Conservation (phyloP, 1,284 basidiomycete genomes). For the Sparassis latifolia region DNA sequence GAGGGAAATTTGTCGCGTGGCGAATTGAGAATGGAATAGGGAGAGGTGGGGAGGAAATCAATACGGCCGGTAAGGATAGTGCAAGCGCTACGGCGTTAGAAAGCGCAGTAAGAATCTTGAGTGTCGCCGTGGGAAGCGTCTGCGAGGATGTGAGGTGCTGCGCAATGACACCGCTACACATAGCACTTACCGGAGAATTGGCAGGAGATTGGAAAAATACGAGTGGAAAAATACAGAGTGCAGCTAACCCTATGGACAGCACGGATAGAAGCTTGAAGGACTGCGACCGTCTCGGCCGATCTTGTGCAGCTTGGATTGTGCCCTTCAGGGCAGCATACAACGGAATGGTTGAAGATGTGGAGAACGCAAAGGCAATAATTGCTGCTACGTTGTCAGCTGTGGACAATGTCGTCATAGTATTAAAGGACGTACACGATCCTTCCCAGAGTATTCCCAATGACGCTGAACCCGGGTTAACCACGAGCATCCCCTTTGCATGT, state of each 20-base stretch:
- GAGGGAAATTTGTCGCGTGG: conserved; percentile 37
- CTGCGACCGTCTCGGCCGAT: conserved; percentile 41
- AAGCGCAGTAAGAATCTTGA: conserved; percentile 30
- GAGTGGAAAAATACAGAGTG: conserved; percentile 50
- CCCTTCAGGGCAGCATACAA: conserved; percentile 55
- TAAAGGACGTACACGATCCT: conserved; percentile 44
- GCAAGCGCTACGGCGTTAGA: conserved; percentile 50
- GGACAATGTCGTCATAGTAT: neutral
- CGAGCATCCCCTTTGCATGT: conserved; percentile 37
- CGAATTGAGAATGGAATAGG: conserved; percentile 39
- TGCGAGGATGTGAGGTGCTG: conserved; percentile 4
- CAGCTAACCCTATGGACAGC: conserved; percentile 41
- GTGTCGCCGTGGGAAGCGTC: conserved; percentile 19
- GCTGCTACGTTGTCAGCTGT: conserved; percentile 25
- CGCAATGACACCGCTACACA: too few species aligned
- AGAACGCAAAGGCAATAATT: conserved; percentile 55
- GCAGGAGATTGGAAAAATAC: conserved; percentile 43
- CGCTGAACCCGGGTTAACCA: conserved; percentile 30
- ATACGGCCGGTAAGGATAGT: conserved; percentile 51
- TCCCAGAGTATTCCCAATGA: conserved; percentile 51
- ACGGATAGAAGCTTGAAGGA: conserved; percentile 56
- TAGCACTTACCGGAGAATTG: conserved; percentile 33
- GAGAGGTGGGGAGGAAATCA: conserved; percentile 47
- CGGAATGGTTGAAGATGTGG: conserved; percentile 55
- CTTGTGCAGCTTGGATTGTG: conserved; percentile 28